Conservation (phyloP, 352 stramenopile species). For the Phytophthora cryptogea region DNA sequence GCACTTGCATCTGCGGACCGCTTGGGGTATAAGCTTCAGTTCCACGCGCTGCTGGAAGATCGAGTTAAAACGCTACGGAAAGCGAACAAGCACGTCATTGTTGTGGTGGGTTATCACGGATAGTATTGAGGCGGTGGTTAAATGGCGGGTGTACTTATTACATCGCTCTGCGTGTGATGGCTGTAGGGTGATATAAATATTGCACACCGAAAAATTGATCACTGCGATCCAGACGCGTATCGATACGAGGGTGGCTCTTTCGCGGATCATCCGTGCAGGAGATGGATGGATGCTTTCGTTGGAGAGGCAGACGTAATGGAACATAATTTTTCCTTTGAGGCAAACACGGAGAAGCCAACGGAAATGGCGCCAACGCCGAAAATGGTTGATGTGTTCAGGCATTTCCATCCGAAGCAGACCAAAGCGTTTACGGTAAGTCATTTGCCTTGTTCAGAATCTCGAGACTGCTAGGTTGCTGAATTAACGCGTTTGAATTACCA, state of each 20-base stretch:
- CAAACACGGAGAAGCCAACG: background rate
- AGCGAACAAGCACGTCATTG: conserved; percentile 60
- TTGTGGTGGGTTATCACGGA: conserved; percentile 51
- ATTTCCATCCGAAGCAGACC: conserved; percentile 68
- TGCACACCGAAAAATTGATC: conserved; percentile 76
- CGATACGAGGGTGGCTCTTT: conserved; percentile 44
- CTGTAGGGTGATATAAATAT: conserved; percentile 86
- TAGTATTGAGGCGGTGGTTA: background rate
- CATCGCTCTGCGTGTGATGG: background rate
- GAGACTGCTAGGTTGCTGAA: background rate
- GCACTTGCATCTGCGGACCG: conserved; percentile 69
- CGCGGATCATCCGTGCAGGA: conserved; percentile 64
- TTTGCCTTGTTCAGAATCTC: background rate
- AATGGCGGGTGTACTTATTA: conserved; percentile 5
- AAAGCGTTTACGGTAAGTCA: conserved; percentile 82
- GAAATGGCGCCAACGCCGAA: background rate
- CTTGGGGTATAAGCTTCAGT: conserved; percentile 87
- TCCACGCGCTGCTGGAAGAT: conserved; percentile 73
- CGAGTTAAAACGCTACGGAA: conserved; percentile 54
- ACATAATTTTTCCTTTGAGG: background rate
- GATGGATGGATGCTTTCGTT: conserved; percentile 69
- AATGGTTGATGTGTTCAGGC: conserved; percentile 83
- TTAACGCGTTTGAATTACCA: conserved; percentile 16
- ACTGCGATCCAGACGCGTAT: conserved; percentile 56
- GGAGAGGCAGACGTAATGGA: conserved; percentile 14